Percentiles rank a stretch among this genome's conserved stretches.
Evolutionary conservation across 768 basidiomycete species (phyloP).

Genomic region (Amanita rubescens): DNA sequence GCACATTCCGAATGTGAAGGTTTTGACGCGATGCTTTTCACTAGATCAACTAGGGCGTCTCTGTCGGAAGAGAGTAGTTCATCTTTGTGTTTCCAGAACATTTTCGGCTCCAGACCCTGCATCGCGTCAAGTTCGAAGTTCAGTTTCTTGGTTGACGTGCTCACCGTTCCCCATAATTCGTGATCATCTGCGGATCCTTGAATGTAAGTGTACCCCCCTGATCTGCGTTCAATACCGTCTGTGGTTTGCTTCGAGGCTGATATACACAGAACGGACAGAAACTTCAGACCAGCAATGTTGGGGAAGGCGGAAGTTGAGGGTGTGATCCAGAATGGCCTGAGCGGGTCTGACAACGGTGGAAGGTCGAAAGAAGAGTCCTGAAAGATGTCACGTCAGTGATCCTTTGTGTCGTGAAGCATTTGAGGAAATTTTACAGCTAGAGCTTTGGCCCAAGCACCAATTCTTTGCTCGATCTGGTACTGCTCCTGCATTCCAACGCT

Average conservation of each 20-base stretch:
- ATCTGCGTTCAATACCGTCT: constrained; percentile 53
- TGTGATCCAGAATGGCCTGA: too few species aligned
- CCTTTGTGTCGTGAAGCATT: too few species aligned
- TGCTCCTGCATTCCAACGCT: constrained; percentile 72
- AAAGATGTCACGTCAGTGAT: too few species aligned
- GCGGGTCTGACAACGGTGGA: too few species aligned
- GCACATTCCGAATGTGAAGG: neutral
- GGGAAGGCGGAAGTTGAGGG: too few species aligned
- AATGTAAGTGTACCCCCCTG: constrained; percentile 75
- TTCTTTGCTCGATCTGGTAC: constrained; percentile 56
- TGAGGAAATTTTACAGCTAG: constrained; percentile 69
- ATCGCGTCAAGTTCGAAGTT: constrained; percentile 3
- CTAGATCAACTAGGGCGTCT: neutral
- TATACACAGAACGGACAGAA: constrained; percentile 32
- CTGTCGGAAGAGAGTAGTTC: constrained; percentile 31
- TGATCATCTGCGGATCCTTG: constrained; percentile 96
- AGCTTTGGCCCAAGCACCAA: constrained; percentile 63
- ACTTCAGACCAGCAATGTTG: too few species aligned
- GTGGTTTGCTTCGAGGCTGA: constrained; percentile 73
- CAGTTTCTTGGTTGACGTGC: constrained; percentile 5
- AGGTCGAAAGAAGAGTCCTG: too few species aligned
- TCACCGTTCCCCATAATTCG: constrained; percentile 79
- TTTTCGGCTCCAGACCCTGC: constrained; percentile 66
- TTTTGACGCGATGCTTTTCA: neutral
- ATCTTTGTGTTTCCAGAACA: constrained; percentile 61